phyloP scores from a whole-genome alignment of 805 yeast genomes.

The Zygosaccharomyces kombuchaensis region DNA sequence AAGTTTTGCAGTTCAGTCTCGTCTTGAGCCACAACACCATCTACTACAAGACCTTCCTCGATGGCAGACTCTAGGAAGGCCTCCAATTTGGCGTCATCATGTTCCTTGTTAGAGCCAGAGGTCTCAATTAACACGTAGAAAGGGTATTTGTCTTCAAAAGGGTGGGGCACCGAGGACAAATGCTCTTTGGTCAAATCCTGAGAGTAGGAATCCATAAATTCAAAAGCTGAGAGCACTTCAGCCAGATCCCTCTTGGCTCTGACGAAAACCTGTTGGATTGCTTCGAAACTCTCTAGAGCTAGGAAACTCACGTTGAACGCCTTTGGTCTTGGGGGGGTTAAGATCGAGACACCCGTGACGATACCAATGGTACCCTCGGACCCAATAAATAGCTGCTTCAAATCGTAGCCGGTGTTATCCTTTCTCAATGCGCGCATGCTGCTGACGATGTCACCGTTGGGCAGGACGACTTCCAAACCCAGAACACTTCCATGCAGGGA shows the following conservation, averaged over 20 bases:
- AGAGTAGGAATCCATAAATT: constrained; percentile 79
- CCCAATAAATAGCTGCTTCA: constrained; percentile 90
- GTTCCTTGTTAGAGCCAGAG: constrained; percentile 90
- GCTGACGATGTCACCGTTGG: constrained; percentile 78
- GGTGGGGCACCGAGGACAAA: constrained; percentile 56
- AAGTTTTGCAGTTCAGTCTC: constrained; percentile 76
- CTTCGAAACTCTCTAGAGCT: constrained; percentile 74
- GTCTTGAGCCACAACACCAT: constrained; percentile 95
- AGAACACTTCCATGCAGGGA: constrained; percentile 88
- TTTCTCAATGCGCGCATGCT: constrained; percentile 84
- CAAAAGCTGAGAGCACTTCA: constrained; percentile 89
- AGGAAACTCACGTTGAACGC: constrained; percentile 84
- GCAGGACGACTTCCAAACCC: constrained; percentile 88
- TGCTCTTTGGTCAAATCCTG: constrained; percentile 61
- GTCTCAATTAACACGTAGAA: constrained; percentile 92
- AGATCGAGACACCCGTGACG: constrained; percentile 82
- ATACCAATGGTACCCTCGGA: constrained; percentile 91
- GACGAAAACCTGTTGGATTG: constrained; percentile 77
- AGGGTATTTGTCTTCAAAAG: constrained; percentile 78
- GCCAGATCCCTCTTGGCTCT: constrained; percentile 73
- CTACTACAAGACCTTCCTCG: constrained; percentile 80
- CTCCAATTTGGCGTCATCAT: constrained; percentile 88
- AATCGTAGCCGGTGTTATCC: constrained; percentile 92
- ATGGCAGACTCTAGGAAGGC: constrained; percentile 75
- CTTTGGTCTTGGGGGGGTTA: constrained; percentile 86